Evolutionary conservation across 163 green algal genomes (phyloP).

Genomic region (Scenedesmus sp.): DNA sequence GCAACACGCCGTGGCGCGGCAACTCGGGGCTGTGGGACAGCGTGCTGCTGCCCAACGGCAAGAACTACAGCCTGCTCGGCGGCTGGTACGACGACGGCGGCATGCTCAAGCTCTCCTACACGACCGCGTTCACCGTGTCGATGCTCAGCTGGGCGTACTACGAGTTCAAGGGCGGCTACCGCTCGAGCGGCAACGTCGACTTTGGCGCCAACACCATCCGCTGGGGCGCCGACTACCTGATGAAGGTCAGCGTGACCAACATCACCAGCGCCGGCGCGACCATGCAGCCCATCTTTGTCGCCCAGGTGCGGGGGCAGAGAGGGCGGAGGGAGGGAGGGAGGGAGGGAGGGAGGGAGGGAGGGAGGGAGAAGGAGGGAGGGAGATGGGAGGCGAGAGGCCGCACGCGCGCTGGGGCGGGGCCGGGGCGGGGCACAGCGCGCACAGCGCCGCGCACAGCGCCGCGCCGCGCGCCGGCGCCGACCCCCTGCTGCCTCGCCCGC

Average conservation of each 20-base stretch:
- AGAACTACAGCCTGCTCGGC: constrained; percentile 48
- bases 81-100: constrained; percentile 52
- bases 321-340: too few relatives aligned
- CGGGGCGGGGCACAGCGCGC: too few relatives aligned
- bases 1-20: constrained; percentile 75
- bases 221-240: constrained; percentile 56
- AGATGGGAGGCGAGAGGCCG: too few relatives aligned
- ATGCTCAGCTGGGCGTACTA: constrained; percentile 53
- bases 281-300: constrained; percentile 47
- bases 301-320: constrained; percentile 37
- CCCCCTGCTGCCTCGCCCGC: too few relatives aligned
- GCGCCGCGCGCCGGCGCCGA: too few relatives aligned
- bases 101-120: constrained; percentile 54
- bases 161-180: constrained; percentile 56
- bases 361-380: too few relatives aligned
- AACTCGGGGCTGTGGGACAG: constrained; percentile 59
- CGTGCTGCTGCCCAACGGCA: constrained; percentile 47
- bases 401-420: too few relatives aligned
- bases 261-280: constrained; percentile 38
- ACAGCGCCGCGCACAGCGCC: too few relatives aligned
- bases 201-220: constrained; percentile 51
- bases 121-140: constrained; percentile 52
- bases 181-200: constrained; percentile 21
- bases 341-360: too few relatives aligned
- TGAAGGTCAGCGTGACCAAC: constrained; percentile 53